Percentiles rank a stretch among this genome's conserved stretches.
phyloP scores from a whole-genome alignment of 345 rosid genomes.

The Eucalyptus lansdowneana region DNA sequence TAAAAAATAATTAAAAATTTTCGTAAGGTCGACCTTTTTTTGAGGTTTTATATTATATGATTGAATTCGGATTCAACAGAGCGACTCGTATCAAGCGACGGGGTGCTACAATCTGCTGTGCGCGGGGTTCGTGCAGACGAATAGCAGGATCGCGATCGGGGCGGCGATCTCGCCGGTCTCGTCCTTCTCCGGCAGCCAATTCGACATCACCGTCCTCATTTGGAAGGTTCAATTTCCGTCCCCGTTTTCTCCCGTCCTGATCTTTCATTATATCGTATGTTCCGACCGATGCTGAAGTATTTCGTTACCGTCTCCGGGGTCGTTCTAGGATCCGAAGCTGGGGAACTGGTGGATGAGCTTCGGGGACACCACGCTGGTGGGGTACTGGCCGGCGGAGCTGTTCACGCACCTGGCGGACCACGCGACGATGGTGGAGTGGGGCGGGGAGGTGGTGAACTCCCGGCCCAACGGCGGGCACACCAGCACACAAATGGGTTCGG shows the following conservation, averaged over 20 bases:
- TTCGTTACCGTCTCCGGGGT: background rate
- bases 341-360: constrained; percentile 99
- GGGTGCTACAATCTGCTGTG: constrained; percentile 97
- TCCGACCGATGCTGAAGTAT: background rate
- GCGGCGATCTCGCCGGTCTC: constrained; percentile 99
- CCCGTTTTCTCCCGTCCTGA: background rate
- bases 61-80: constrained; percentile 16
- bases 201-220: constrained; percentile 80
- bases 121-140: constrained; percentile 92
- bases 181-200: constrained; percentile 43
- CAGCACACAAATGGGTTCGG: constrained; percentile 94
- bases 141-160: constrained; percentile 88
- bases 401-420: constrained; percentile 82
- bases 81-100: constrained; percentile 95
- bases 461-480: constrained; percentile 78
- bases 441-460: constrained; percentile 93
- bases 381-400: constrained; percentile 96
- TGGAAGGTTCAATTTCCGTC: constrained; percentile 58
- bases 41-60: background rate
- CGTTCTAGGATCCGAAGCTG: constrained; percentile 58
- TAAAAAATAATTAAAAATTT: background rate
- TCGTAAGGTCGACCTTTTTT: background rate
- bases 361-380: constrained; percentile 72
- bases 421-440: constrained; percentile 97
- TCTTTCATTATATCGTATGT: background rate